Evolutionary conservation across 176 grass and related monocot genomes (phyloP).

Genomic region (Typha latifolia): DNA sequence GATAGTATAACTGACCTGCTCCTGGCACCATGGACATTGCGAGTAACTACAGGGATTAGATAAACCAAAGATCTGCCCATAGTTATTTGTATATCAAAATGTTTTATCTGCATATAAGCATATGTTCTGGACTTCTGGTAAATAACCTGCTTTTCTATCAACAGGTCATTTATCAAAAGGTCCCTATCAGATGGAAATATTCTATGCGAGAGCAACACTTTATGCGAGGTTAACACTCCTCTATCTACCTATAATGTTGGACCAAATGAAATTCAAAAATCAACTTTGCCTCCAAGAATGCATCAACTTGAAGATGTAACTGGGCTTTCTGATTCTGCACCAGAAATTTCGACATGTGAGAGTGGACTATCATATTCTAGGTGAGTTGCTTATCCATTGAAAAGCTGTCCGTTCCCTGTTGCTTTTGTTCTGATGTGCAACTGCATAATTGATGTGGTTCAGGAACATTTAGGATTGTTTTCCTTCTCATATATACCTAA

Average conservation of each 20-base stretch:
- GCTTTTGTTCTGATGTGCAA: not conserved
- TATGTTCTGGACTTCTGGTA: not conserved
- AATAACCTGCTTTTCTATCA: slow-evolving; percentile 13
- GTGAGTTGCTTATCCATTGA: slow-evolving; percentile 21
- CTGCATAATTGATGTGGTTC: not conserved
- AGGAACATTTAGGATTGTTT: not conserved
- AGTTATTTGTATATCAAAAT: not conserved
- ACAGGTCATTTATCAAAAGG: slow-evolving; percentile 84
- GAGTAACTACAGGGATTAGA: no score
- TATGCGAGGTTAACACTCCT: slow-evolving; percentile 37
- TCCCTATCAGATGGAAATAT: slow-evolving; percentile 90
- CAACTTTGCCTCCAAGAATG: slow-evolving; percentile 40
- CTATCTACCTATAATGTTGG: slow-evolving; percentile 32
- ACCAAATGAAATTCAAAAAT: slow-evolving; percentile 23
- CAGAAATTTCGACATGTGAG: slow-evolving; percentile 62
- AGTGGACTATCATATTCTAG: slow-evolving; percentile 43
- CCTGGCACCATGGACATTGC: no score
- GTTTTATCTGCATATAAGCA: not conserved
- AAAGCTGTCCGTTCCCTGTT: not conserved
- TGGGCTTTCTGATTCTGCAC: slow-evolving; percentile 67
- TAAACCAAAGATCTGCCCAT: no score
- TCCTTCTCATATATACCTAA: not conserved
- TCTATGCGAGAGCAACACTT: slow-evolving; percentile 38
- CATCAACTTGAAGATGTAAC: slow-evolving; percentile 41
- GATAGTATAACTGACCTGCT: no score